These are phyloP conservation scores for Hypoxylon lienhwacheense DNA, from an alignment of 495 filamentous ascomycete genomes.

Conservation along the genomic window DNA sequence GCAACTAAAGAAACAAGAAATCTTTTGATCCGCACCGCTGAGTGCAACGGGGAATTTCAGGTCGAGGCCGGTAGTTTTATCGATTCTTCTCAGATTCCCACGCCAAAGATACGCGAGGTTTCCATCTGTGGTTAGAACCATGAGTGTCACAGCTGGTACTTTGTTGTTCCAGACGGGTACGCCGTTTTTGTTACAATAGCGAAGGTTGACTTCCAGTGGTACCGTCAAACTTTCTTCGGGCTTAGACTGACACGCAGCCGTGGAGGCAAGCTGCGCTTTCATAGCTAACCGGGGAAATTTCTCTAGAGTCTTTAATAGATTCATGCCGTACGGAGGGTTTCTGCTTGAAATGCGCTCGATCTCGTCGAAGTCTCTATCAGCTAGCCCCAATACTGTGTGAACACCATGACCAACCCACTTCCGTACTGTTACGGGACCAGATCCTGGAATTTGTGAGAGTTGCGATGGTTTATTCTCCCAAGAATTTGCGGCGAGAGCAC, in stretches of 20 bases:
- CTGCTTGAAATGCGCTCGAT: constrained; percentile 78
- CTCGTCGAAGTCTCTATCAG: constrained; percentile 62
- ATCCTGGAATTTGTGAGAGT: constrained; percentile 82
- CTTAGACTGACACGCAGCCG: constrained; percentile 40
- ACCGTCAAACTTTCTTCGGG: constrained; percentile 51
- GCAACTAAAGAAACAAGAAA: constrained; percentile 78
- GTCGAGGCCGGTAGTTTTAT: constrained; percentile 56
- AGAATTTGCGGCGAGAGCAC: constrained; percentile 74
- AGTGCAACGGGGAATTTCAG: constrained; percentile 64
- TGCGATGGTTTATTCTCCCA: constrained; percentile 89
- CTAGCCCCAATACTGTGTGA: constrained; percentile 69
- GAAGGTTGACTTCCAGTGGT: constrained; percentile 67
- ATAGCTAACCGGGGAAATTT: constrained; percentile 77
- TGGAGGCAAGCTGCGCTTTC: constrained; percentile 37
- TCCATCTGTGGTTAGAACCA: constrained; percentile 77
- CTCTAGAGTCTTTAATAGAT: constrained; percentile 62
- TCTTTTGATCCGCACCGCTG: constrained; percentile 54
- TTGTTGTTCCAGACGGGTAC: constrained; percentile 63
- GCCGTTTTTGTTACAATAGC: constrained; percentile 69
- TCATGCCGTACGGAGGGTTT: constrained; percentile 81
- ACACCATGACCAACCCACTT: constrained; percentile 76
- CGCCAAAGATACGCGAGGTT: constrained; percentile 76
- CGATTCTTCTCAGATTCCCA: constrained; percentile 67
- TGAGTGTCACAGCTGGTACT: constrained; percentile 68
- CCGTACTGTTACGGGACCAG: constrained; percentile 74